These are phyloP conservation scores for Kodamaea restingae DNA, from an alignment of 805 yeast genomes.

Conservation along the genomic window DNA sequence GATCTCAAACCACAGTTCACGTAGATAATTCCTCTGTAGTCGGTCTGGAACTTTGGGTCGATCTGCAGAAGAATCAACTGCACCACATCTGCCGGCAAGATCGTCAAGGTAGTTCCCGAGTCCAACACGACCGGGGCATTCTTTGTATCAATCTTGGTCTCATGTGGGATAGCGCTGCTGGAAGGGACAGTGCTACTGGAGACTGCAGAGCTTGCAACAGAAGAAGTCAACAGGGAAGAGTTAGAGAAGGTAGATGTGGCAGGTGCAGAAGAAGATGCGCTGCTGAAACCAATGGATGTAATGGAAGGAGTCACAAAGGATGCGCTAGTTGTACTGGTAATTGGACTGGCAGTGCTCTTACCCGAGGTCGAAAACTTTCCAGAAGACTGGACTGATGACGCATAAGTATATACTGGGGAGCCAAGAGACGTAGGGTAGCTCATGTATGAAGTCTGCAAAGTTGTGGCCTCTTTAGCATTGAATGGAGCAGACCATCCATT, in stretches of 20 bases:
- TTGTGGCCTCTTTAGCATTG: neutral
- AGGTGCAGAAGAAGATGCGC: no score
- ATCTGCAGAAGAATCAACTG: slow-evolving; percentile 6
- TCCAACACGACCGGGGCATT: slow-evolving; percentile 45
- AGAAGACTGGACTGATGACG: no score
- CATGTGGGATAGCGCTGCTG: no score
- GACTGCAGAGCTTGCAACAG: no score
- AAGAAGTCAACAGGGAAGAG: no score
- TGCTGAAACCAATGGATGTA: no score
- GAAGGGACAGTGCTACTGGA: no score
- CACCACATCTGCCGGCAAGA: slow-evolving; percentile 33
- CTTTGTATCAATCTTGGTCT: slow-evolving; percentile 4
- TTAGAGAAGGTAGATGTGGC: no score
- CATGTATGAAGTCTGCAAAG: slow-evolving; percentile 1
- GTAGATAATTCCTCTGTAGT: slow-evolving; percentile 8
- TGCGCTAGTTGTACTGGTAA: no score
- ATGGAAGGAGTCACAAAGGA: no score
- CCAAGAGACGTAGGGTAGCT: neutral
- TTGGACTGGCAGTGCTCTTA: no score
- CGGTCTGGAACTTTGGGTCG: slow-evolving; percentile 9
- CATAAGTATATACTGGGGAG: neutral
- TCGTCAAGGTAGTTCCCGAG: slow-evolving; percentile 54
- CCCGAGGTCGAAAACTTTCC: no score
- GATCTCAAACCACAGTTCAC: slow-evolving; percentile 15
- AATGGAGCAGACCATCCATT: neutral